phyloP scores from a whole-genome alignment of 768 basidiomycete genomes.

The Leccinellum rugosiceps region DNA sequence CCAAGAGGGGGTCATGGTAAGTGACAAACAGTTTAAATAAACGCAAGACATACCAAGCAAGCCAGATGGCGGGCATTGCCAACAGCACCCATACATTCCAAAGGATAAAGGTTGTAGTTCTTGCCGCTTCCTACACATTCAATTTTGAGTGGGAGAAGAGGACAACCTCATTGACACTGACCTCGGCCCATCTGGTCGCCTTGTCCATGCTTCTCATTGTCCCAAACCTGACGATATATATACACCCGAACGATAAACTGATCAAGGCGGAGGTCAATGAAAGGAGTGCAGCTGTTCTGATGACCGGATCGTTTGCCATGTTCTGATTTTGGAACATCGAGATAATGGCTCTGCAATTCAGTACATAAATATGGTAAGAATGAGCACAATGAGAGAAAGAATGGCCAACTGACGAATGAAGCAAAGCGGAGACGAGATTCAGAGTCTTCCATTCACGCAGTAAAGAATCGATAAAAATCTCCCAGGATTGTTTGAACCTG shows the following conservation, averaged over 20 bases:
- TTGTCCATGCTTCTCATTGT: constrained; percentile 71
- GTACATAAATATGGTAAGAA: not conserved
- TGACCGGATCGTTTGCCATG: constrained; percentile 58
- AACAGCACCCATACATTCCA: constrained; percentile 74
- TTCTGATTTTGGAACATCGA: constrained; percentile 58
- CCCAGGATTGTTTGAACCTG: constrained; percentile 67
- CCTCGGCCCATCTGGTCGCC: constrained; percentile 72
- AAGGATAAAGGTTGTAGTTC: constrained; percentile 41
- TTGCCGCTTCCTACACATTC: constrained; percentile 51
- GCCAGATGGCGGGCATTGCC: constrained; percentile 66
- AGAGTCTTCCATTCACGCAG: constrained; percentile 73
- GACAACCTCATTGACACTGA: constrained; percentile 20
- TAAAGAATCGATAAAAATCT: constrained; percentile 67
- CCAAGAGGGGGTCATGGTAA: not conserved
- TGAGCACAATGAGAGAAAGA: not conserved
- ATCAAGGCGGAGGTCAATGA: constrained; percentile 65
- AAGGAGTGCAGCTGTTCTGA: constrained; percentile 58
- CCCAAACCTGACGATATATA: constrained; percentile 69
- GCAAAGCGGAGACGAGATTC: constrained; percentile 69
- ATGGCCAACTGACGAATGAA: constrained; percentile 40
- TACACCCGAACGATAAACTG: constrained; percentile 70
- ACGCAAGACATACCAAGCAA: constrained; percentile 50
- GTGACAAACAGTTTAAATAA: not conserved
- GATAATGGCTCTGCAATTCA: constrained; percentile 52
- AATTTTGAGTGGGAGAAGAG: not conserved